Evolutionary conservation across 2,329 filamentous ascomycete genomes (phyloP), one percentile per base, ranked within the genome.

Genomic region (Periconia sp.): DNA sequence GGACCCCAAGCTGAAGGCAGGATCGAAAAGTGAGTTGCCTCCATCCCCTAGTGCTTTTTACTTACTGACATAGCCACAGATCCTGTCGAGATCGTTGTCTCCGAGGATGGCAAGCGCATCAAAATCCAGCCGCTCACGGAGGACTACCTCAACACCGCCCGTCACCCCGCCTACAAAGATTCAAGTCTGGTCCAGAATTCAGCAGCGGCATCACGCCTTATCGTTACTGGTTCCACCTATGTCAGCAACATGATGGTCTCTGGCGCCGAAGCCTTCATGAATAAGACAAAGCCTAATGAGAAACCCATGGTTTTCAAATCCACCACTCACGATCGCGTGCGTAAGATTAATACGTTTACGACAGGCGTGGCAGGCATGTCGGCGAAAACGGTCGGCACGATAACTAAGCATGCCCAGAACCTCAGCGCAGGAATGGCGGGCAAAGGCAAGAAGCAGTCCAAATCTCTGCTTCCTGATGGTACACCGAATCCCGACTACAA

Each of bases 131-230:
- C 87, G 2, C 79, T 85, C 12, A 79, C 81, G 1, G 76, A 83
- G 35, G 84, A 89, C 57, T 90, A 94, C 59, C 78, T 94, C 30
- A 83, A 86, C 43, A 83, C 88, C 74, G 81, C 89, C 29, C 79
- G 88, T 61, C 92, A 97, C 61, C 94, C 94, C 0, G 88, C 90
- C n/a, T 99, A 96, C 73, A 85, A 88, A 61, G 87, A 89, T 65
- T 95, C 89, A 1, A 84, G 86, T 13, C 77, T 99, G 15, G 92
- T 99, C 11, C 87, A 89, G 47, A 89, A 89, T 55, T 92, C 94
- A 2, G 87, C 87, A 5, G 88, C 86, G 15, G 94, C 92, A 1
- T 97, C 94, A 2, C 88, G 92, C 4, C 79, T 99, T 13, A 90
- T 99, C 53, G 89, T 99, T 28, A 96, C 92, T 0, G 88, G 88